Conservation (phyloP, 768 basidiomycete species). For the Phanerochaete carnosa region DNA sequence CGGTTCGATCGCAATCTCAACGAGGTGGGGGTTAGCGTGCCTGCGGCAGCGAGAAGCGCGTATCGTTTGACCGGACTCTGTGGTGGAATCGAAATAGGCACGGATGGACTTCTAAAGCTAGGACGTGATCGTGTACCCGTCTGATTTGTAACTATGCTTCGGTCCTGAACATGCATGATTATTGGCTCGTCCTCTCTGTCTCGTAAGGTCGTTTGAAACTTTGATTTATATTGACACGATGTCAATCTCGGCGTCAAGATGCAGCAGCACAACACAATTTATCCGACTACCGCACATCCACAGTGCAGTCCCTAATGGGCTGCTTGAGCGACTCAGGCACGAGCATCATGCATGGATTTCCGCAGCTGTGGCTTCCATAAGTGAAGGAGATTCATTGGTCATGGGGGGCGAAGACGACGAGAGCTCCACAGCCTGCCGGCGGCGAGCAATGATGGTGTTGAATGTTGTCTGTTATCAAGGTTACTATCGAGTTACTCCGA, state of each 20-base stretch:
- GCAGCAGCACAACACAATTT: background rate
- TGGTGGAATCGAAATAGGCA: too few relatives aligned
- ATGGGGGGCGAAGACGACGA: constrained; percentile 18
- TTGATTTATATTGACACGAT: background rate
- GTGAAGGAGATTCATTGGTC: background rate
- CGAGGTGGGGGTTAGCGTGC: background rate
- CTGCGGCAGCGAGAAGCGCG: background rate
- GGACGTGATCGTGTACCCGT: background rate
- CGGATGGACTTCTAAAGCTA: background rate
- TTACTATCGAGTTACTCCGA: background rate
- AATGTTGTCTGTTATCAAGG: constrained; percentile 26
- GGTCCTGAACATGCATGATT: background rate
- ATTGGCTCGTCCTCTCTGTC: background rate
- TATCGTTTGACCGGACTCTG: background rate
- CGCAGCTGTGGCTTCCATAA: background rate
- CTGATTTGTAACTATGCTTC: background rate
- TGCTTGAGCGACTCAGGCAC: background rate
- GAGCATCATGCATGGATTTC: background rate
- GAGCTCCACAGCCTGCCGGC: constrained; percentile 30
- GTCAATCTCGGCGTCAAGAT: background rate
- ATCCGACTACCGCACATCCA: too few relatives aligned
- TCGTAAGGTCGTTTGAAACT: background rate
- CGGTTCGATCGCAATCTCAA: background rate
- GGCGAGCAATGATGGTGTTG: constrained; percentile 34
- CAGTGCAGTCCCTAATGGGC: too few relatives aligned